phyloP scores from a whole-genome alignment of 2,329 filamentous ascomycete genomes.

The Emmonsiellopsis sp. region DNA sequence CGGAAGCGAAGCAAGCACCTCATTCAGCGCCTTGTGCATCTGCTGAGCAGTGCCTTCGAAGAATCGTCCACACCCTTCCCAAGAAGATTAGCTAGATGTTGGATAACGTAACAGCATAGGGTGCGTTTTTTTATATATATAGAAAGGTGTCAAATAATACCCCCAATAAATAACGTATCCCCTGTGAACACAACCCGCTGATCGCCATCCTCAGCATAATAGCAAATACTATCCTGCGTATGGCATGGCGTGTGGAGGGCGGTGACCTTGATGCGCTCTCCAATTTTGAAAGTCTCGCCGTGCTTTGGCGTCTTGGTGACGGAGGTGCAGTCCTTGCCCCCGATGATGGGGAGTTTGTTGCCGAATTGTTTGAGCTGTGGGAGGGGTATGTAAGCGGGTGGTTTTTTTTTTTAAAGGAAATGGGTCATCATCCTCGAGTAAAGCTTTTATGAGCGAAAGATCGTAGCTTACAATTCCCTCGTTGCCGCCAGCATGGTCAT shows the following conservation, averaged over 20 bases:
- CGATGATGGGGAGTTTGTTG: conserved; percentile 54
- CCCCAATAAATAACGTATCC: conserved; percentile 90
- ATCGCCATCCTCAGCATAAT: conserved; percentile 68
- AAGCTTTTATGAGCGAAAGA: not conserved
- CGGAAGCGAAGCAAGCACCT: conserved; percentile 68
- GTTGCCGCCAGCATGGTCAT: conserved; percentile 92
- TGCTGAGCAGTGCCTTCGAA: conserved; percentile 84
- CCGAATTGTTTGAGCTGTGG: conserved; percentile 48
- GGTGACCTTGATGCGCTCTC: conserved; percentile 67
- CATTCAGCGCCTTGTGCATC: conserved; percentile 90
- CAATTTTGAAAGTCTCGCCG: conserved; percentile 70
- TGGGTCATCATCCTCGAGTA: not conserved
- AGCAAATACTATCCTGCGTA: conserved; percentile 98
- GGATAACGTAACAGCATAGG: not conserved
- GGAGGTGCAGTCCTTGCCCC: conserved; percentile 73
- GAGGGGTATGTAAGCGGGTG: conserved; percentile 3
- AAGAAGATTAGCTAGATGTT: not conserved
- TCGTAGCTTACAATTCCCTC: conserved; percentile 55
- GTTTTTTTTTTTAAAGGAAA: not conserved
- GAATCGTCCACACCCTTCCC: conserved; percentile 77
- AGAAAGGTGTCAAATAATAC: conserved; percentile 36
- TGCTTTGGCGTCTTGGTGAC: conserved; percentile 71
- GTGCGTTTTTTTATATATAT: not conserved
- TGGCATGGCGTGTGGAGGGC: conserved; percentile 95
- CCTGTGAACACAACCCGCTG: conserved; percentile 82